These are phyloP conservation scores for Floccularia luteovirens DNA, from an alignment of 768 basidiomycete species.

Conservation along the genomic window DNA sequence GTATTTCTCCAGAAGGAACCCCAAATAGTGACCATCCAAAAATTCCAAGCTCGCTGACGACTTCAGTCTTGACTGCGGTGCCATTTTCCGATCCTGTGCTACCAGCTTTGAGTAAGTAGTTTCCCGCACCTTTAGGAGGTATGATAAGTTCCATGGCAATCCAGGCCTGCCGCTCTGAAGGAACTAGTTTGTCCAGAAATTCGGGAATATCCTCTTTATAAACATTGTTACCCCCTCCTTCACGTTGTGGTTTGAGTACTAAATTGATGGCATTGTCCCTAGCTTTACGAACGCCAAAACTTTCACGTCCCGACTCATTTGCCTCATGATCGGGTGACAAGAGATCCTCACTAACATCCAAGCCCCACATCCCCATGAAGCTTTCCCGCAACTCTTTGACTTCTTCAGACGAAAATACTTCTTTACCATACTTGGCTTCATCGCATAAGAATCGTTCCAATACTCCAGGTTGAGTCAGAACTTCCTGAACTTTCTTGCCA, in stretches of 20 bases:
- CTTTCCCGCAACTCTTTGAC: conserved; percentile 55
- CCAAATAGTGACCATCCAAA: conserved; percentile 88
- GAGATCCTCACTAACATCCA: conserved; percentile 42
- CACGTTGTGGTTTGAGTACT: conserved; percentile 96
- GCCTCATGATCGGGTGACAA: conserved; percentile 21
- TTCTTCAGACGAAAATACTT: conserved; percentile 25
- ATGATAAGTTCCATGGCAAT: conserved; percentile 93
- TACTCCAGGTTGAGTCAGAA: conserved; percentile 63
- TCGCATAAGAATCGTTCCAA: conserved; percentile 65
- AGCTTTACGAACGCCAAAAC: conserved; percentile 43
- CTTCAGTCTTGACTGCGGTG: conserved; percentile 48
- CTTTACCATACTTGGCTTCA: conserved; percentile 23
- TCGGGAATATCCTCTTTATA: conserved; percentile 77
- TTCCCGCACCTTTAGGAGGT: conserved; percentile 60
- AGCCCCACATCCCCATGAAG: conserved; percentile 88
- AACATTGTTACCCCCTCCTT: conserved; percentile 96
- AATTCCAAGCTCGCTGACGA: conserved; percentile 86
- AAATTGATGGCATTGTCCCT: conserved; percentile 41
- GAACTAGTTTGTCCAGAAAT: conserved; percentile 60
- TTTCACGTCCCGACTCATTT: conserved; percentile 18
- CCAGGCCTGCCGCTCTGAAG: conserved; percentile 72
- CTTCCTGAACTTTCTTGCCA: conserved; percentile 92
- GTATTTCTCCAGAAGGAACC: conserved; percentile 24
- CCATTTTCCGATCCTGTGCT: conserved; percentile 22
- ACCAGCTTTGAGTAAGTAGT: conserved; percentile 75